Base-by-base conservation (phyloP, 1,284 basidiomycete species). In the Ceratobasidium sp. region DNA sequence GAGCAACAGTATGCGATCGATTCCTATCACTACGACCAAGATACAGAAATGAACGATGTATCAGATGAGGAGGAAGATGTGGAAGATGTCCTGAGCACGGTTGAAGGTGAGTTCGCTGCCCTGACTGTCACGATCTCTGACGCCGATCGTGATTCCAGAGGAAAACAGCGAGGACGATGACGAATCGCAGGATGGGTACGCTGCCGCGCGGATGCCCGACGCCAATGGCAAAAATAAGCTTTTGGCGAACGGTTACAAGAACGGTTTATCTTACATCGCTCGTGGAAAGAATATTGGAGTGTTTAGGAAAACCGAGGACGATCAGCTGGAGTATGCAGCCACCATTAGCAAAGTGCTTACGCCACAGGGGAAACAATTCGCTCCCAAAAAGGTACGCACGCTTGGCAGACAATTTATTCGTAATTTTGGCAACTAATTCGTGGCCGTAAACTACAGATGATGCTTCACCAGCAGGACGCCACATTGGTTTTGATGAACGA, bases 241-340 rank as follows among this genome's bases (percentile, higher is more conserved):
- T 77, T 87, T 99, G 41, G 94, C 94, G 1, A 91, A 99, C 54
- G 98, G 98, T 5, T 97, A 98, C 87, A 97, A 95, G 83, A 94
- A 96, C 76, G 95, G 98, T 79, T 87, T 95, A 46, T 96, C 97
- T 13, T 98, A 97, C 78, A 97, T 99, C 73, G 92, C 96, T 26
- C 91, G 98, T 50, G 97, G 96, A 46, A 92, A 93, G 82, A 96
- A 93, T 82, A 98, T 99, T 76, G 98, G 98, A 21, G 95, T 98
- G n/a, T 99, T 99, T 84, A 91, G 88, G 76, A 93, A 95, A 80
- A 87, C 89, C 7, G 87, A 86, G 44, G 92, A 94, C 72, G 87
- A 91, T 78, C 85, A 90, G 77, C 88, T 98, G 80, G 92, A 93
- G 80, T 98, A 96, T 81, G 87, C 91, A 74, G 95, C 93, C 0